Conservation (phyloP, 2,329 filamentous ascomycete genomes). For the Myriosclerotinia duriaeana region DNA sequence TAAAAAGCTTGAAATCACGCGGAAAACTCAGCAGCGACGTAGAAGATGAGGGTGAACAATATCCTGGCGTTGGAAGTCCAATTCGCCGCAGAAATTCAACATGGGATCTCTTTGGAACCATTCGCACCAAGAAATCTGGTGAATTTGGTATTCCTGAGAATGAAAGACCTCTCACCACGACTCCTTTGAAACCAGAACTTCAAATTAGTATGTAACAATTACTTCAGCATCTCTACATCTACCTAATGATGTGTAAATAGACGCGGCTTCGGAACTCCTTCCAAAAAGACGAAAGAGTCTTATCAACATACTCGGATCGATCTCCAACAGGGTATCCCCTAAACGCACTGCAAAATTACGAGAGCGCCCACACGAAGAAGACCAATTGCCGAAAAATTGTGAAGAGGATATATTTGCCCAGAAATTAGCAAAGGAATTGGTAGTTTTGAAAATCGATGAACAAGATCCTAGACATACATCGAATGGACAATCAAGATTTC, state of each 20-base stretch:
- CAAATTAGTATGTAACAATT: not conserved
- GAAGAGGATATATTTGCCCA: conserved; percentile 13
- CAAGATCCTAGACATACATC: not conserved
- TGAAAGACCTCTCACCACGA: conserved; percentile 23
- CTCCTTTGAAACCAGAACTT: conserved; percentile 21
- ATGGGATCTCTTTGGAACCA: conserved; percentile 28
- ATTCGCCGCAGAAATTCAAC: conserved; percentile 26
- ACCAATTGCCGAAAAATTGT: not conserved
- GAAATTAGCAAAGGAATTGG: conserved; percentile 11
- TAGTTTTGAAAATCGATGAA: not conserved
- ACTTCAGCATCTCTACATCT: not conserved
- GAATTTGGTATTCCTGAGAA: not conserved
- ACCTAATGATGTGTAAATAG: not conserved
- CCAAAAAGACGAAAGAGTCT: conserved; percentile 34
- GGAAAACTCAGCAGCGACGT: not conserved
- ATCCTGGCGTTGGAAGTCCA: not conserved
- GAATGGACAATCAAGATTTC: not conserved
- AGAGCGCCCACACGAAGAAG: conserved; percentile 1
- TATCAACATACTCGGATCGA: conserved; percentile 32
- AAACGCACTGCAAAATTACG: conserved; percentile 16
- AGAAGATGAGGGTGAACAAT: not conserved
- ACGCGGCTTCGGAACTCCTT: not conserved
- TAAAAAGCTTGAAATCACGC: conserved; percentile 20
- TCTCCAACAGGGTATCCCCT: conserved; percentile 28
- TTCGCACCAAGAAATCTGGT: not conserved